These are phyloP conservation scores for Boletus sensibilis DNA, from an alignment of 768 basidiomycete species.

Conservation along the genomic window DNA sequence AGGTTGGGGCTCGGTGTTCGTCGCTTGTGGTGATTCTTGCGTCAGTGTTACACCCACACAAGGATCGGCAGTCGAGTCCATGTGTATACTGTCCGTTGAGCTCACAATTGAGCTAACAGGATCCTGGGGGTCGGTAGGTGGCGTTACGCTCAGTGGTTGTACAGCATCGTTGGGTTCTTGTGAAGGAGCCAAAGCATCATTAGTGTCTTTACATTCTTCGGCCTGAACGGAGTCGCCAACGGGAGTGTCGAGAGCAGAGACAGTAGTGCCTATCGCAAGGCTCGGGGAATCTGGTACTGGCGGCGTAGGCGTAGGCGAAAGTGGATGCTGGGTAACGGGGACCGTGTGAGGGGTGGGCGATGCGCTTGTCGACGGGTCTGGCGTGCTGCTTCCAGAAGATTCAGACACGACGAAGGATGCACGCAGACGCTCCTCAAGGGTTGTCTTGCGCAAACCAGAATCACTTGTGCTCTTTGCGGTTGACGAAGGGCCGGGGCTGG, in stretches of 20 bases:
- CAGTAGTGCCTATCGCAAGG: not conserved
- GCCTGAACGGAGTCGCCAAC: not conserved
- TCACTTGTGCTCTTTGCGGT: slow-evolving; percentile 16
- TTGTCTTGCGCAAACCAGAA: slow-evolving; percentile 46
- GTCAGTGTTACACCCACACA: not conserved
- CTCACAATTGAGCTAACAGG: not conserved
- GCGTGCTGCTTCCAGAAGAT: slow-evolving; percentile 43
- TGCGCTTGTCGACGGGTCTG: slow-evolving; percentile 39
- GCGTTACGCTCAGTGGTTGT: not conserved
- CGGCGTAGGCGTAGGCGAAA: slow-evolving; percentile 45
- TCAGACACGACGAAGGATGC: slow-evolving; percentile 62
- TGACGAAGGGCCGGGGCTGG: slow-evolving; percentile 26
- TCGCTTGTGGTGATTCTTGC: not conserved
- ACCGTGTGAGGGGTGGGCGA: slow-evolving; percentile 39
- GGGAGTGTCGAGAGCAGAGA: not conserved
- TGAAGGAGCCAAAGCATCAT: not conserved
- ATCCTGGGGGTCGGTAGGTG: not conserved
- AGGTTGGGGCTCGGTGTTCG: not conserved
- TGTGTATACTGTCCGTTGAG: not conserved
- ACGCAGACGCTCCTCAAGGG: slow-evolving; percentile 75
- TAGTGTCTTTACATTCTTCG: not conserved
- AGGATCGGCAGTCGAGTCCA: not conserved
- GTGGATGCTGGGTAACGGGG: slow-evolving; percentile 32
- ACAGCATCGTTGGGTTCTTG: not conserved
- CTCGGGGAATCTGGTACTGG: slow-evolving; percentile 45